A percentile compares a stretch with the other conserved stretches of the same genome.
Conservation (phyloP, 225 moss, liverwort and hornwort genomes). For the Antitrichia curtipendula region DNA sequence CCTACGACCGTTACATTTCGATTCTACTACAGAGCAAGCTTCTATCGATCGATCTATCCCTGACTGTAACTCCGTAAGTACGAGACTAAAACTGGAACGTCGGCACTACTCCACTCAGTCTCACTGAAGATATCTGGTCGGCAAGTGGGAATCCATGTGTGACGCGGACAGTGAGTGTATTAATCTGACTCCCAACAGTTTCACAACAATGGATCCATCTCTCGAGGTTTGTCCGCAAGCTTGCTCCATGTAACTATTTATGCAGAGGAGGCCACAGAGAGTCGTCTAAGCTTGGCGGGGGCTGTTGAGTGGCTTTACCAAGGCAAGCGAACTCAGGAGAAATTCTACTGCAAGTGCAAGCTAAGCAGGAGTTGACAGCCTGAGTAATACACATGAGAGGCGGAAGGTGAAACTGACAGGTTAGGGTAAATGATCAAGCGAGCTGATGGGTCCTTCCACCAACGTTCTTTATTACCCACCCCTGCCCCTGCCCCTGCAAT, state of each 20-base stretch:
- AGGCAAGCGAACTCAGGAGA: too few species aligned
- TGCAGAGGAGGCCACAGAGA: background rate
- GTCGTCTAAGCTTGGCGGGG: background rate
- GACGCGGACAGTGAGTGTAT: background rate
- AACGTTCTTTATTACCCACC: background rate
- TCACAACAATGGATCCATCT: too few species aligned
- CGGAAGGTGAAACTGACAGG: slow-evolving; percentile 17
- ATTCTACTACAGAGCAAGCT: background rate
- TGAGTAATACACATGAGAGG: background rate
- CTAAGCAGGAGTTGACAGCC: background rate
- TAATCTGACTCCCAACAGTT: background rate
- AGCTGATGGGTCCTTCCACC: slow-evolving; percentile 7
- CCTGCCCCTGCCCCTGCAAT: background rate
- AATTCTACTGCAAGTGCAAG: background rate
- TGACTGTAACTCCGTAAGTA: background rate
- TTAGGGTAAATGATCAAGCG: slow-evolving; percentile 6
- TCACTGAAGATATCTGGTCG: background rate
- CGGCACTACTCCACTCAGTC: background rate
- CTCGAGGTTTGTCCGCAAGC: background rate
- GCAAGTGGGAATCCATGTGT: background rate
- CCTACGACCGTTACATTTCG: background rate
- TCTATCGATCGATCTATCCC: too few species aligned
- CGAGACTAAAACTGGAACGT: background rate
- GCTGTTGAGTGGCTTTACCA: background rate
- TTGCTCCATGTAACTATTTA: background rate